Evolutionary conservation across 148 eudicot genomes (phyloP).

Genomic region (Persicaria tinctoria): DNA sequence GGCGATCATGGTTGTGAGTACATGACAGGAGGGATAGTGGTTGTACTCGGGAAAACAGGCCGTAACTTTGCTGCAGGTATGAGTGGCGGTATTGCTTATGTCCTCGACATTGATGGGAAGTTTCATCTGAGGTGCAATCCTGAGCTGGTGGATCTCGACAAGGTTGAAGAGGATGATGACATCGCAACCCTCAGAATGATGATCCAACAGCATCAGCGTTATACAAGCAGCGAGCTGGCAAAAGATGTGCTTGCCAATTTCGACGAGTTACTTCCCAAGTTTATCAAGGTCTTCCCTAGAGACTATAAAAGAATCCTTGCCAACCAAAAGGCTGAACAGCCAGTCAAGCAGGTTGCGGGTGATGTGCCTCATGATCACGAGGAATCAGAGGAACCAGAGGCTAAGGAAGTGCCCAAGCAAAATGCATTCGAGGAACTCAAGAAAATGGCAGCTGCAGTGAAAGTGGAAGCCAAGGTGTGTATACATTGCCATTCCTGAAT

Average conservation of each 20-base stretch:
- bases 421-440: constrained; percentile 93
- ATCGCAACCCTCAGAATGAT: constrained; percentile 72
- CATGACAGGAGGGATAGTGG: constrained; percentile 97
- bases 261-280: constrained; percentile 61
- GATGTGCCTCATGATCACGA: constrained; percentile 41
- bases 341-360: constrained; percentile 45
- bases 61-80: constrained; percentile 99
- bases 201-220: constrained; percentile 98
- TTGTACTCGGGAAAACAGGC: constrained; percentile 88
- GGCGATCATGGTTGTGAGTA: constrained; percentile 99
- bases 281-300: constrained; percentile 92
- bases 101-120: constrained; percentile 64
- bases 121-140: constrained; percentile 65
- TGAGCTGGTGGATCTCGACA: constrained; percentile 94
- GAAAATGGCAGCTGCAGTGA: constrained; percentile 56
- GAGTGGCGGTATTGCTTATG: constrained; percentile 97
- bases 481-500: neutral
- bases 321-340: constrained; percentile 52
- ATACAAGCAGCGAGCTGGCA: constrained; percentile 80
- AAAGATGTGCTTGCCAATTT: constrained; percentile 75
- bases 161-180: constrained; percentile 90
- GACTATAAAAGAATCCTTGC: constrained; percentile 86
- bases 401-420: constrained; percentile 33
- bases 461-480: constrained; percentile 30
- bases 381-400: constrained; percentile 55